Percentiles rank a stretch among this genome's conserved stretches.
These are phyloP conservation scores for Mycena venus DNA, from an alignment of 768 basidiomycete genomes.

Conservation along the genomic window DNA sequence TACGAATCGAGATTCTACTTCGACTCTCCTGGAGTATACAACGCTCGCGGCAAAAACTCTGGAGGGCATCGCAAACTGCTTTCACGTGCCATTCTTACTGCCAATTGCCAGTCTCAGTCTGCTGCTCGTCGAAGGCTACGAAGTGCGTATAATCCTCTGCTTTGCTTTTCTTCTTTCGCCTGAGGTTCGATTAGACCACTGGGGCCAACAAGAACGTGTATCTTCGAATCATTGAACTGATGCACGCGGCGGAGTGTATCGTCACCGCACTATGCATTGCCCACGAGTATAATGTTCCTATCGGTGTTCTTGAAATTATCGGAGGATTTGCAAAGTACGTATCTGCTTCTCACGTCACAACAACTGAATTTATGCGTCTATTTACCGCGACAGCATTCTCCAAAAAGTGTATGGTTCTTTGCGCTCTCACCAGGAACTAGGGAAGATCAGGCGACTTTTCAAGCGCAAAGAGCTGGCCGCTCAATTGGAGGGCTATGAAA, in stretches of 20 bases:
- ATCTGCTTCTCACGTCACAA: too few species aligned
- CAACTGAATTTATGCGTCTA: too few species aligned
- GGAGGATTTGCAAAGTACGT: not conserved
- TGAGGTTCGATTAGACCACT: not conserved
- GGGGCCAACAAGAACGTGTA: not conserved
- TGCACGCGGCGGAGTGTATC: not conserved
- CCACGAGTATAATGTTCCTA: not conserved
- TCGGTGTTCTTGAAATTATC: not conserved
- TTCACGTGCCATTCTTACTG: too few species aligned
- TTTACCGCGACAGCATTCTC: not conserved
- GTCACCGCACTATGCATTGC: not conserved
- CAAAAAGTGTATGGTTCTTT: not conserved
- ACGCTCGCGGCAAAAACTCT: too few species aligned
- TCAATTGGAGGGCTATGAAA: not conserved
- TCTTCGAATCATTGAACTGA: not conserved
- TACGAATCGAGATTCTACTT: too few species aligned
- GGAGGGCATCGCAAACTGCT: too few species aligned
- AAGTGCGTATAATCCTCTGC: too few species aligned
- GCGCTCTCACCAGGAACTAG: not conserved
- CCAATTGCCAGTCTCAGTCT: too few species aligned
- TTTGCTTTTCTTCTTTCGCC: too few species aligned
- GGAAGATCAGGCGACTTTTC: not conserved
- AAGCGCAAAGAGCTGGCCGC: not conserved
- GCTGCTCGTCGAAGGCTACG: too few species aligned
- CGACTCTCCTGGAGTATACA: too few species aligned